Evolutionary conservation across 106 monocot species (phyloP), one percentile per base, ranked within the genome.

Genomic region (Agapanthus africanus): DNA sequence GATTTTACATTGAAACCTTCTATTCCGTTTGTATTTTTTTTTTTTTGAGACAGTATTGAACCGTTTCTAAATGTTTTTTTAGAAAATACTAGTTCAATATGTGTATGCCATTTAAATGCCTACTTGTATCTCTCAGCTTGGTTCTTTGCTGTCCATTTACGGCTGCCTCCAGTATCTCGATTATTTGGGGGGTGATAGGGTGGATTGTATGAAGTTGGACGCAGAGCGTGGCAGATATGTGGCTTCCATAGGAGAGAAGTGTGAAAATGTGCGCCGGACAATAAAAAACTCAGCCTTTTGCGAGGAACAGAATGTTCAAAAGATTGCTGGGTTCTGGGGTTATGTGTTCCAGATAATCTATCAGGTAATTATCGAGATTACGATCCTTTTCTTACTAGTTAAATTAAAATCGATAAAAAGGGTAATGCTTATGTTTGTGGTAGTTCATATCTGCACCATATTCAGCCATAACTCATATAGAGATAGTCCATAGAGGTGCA

Each of bases 331-430:
- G 70, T 68, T 85, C 63, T 84, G 82, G 78, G 89, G 92, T 34
- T 90, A 83, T 77, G 41, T 79, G 10, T 90, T 99, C 54, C 97
- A 99, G 68, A 79, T 99, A 22, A 84, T 99, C 59, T 99, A 87
- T 74, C 97, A 99, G 89, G 97, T 92, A 80, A 54, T 30, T 66
- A 16, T 66, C 19, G 3, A n/a, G n/a, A n/a, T n/a, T n/a, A n/a
- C n/a, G n/a, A n/a, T n/a, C n/a, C n/a, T n/a, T n/a, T n/a, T n/a
- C n/a, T n/a, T n/a, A n/a, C n/a, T n/a, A 0, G 19, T 0, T 57
- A 30, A 28, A 30, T 18, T 57, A 6, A 3, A 57, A 31, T 57
- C 11, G 56, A 30, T 30, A 13, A 13, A 57, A 27, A 14, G 10
- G 30, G 56, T 15, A 57, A 30, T 57, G 10, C 16, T 57, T 52